Conservation (phyloP, 768 basidiomycete genomes). For the Hericium alpestre region DNA sequence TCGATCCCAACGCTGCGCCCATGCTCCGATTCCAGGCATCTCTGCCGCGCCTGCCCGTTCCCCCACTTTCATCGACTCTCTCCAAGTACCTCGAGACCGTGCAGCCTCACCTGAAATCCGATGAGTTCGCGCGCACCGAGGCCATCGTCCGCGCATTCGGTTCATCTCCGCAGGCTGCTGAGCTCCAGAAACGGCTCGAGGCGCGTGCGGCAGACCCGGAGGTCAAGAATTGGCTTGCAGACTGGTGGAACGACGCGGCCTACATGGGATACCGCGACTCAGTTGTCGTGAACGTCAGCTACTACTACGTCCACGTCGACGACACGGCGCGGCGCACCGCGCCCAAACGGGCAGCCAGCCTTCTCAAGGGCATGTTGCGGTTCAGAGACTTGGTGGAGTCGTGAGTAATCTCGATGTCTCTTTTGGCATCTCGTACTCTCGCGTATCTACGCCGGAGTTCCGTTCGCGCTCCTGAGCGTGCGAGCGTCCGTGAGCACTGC, state of each 20-base stretch:
- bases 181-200: conserved; percentile 71
- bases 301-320: conserved; percentile 84
- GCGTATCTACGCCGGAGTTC: background rate
- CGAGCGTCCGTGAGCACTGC: background rate
- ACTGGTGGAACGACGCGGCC: conserved; percentile 97
- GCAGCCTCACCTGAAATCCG: conserved; percentile 60
- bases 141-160: conserved; percentile 58
- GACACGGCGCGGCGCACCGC: conserved; percentile 46
- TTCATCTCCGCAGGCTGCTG: conserved; percentile 51
- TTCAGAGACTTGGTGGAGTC: conserved; percentile 80
- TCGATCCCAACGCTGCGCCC: conserved; percentile 46
- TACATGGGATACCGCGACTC: conserved; percentile 85
- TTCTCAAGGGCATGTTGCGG: conserved; percentile 76
- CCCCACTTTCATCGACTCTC: conserved; percentile 70
- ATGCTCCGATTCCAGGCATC: conserved; percentile 71
- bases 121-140: conserved; percentile 50
- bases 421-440: too few species aligned
- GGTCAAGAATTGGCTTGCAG: conserved; percentile 75
- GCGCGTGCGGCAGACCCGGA: conserved; percentile 54
- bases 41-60: conserved; percentile 73
- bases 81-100: conserved; percentile 84
- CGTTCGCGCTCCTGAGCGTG: background rate
- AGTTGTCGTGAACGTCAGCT: conserved; percentile 86
- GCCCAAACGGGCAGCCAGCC: conserved; percentile 64
- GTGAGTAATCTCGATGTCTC: conserved; percentile 27